Percentiles rank a stretch among this genome's conserved stretches.
phyloP scores from a whole-genome alignment of 176 grass and related monocot genomes.

The Triticum aestivum region DNA sequence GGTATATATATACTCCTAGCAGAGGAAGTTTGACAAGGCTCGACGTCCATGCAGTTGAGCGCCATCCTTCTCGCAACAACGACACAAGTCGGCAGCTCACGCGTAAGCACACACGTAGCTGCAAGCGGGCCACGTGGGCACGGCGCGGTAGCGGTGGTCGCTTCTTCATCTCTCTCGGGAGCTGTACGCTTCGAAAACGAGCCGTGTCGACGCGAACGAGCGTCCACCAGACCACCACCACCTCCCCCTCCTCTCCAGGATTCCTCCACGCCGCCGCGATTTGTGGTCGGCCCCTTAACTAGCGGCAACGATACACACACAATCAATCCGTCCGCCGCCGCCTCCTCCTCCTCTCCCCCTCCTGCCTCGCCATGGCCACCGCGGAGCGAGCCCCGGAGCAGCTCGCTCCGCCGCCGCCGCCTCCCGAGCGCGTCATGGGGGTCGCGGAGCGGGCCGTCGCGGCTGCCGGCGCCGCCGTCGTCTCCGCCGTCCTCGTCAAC shows the following conservation, averaged over 20 bases:
- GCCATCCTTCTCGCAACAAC: neutral
- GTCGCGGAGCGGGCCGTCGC: conserved; percentile 65
- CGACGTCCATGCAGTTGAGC: no score
- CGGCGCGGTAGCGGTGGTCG: neutral
- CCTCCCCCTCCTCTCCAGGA: neutral
- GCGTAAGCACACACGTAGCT: conserved; percentile 15
- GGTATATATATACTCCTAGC: no score
- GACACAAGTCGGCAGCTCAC: neutral
- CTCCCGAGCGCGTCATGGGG: conserved; percentile 49
- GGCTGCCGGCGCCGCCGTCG: conserved; percentile 69
- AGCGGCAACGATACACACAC: neutral
- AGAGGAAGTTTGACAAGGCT: no score
- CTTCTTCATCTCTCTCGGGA: neutral
- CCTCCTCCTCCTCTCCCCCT: neutral
- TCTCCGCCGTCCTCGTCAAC: conserved; percentile 87
- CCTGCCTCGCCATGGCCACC: neutral
- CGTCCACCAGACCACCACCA: conserved; percentile 1
- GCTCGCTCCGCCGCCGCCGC: neutral
- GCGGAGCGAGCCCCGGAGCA: conserved; percentile 9
- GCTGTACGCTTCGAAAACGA: neutral
- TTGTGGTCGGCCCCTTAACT: neutral
- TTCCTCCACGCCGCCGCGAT: neutral
- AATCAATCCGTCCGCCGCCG: neutral
- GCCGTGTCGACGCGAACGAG: conserved; percentile 22
- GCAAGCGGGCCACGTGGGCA: neutral